Evolutionary conservation across 495 filamentous ascomycete species (phyloP).

Genomic region (Cudoniella acicularis): DNA sequence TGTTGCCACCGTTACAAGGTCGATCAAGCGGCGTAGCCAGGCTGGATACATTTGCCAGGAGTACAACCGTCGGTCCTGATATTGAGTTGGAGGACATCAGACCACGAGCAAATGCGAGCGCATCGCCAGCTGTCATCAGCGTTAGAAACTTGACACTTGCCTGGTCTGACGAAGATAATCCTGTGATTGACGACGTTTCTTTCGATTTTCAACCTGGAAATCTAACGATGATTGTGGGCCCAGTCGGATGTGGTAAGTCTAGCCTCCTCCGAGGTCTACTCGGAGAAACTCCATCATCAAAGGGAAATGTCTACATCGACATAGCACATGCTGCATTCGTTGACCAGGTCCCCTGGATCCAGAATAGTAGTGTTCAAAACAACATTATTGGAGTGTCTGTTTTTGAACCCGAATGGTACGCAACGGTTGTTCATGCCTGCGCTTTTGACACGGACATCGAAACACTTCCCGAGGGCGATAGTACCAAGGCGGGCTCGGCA

Average conservation of each 20-base stretch:
- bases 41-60: no score
- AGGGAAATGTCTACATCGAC: constrained; percentile 25
- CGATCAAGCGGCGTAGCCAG: constrained; percentile 7
- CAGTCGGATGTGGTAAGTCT: neutral
- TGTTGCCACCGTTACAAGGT: neutral
- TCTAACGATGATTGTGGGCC: neutral
- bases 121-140: no score
- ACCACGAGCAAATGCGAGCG: no score
- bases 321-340: constrained; percentile 34
- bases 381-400: constrained; percentile 25
- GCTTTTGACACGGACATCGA: constrained; percentile 27
- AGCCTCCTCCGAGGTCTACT: neutral
- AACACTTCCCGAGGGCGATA: constrained; percentile 45
- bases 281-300: constrained; percentile 36
- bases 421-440: constrained; percentile 22
- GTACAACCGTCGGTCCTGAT: no score
- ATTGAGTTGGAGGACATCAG: no score
- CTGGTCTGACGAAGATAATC: neutral
- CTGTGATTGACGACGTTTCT: neutral
- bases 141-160: no score
- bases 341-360: constrained; percentile 38
- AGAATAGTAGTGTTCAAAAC: constrained; percentile 29
- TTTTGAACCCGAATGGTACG: constrained; percentile 29
- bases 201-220: neutral
- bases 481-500: constrained; percentile 51